These are phyloP conservation scores for Gastrodia elata DNA, from an alignment of 106 monocot genomes.

Conservation along the genomic window DNA sequence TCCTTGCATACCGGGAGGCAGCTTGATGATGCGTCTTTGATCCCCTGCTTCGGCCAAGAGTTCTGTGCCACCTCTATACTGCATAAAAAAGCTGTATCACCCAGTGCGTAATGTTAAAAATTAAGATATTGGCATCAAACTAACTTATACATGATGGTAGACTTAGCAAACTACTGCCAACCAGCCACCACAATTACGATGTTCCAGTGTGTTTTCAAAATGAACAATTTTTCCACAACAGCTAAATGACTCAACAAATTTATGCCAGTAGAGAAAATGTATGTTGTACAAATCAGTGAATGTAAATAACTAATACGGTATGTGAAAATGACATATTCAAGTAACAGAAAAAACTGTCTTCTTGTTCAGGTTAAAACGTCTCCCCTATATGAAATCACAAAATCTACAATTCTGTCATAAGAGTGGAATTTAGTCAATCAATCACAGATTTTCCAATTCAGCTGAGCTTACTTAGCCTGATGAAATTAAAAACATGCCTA, in stretches of 20 bases:
- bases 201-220: background rate
- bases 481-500: too few species aligned
- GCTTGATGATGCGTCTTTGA: conserved; percentile 64
- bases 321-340: background rate
- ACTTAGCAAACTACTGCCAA: background rate
- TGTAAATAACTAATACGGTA: background rate
- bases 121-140: background rate
- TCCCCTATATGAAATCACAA: background rate
- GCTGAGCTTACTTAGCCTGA: too few species aligned
- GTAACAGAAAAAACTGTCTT: background rate
- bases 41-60: conserved; percentile 91
- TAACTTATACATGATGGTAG: background rate
- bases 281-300: background rate
- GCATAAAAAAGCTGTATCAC: conserved; percentile 7
- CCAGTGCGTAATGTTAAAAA: too few species aligned
- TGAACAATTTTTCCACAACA: background rate
- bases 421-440: too few species aligned
- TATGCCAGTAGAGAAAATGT: background rate
- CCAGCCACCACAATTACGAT: background rate
- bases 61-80: conserved; percentile 86
- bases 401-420: too few species aligned
- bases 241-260: background rate
- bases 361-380: background rate
- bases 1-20: conserved; percentile 70
- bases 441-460: too few species aligned